Evolutionary conservation across 305 asterid species (phyloP).

Genomic region (Euphrasia arctica): DNA sequence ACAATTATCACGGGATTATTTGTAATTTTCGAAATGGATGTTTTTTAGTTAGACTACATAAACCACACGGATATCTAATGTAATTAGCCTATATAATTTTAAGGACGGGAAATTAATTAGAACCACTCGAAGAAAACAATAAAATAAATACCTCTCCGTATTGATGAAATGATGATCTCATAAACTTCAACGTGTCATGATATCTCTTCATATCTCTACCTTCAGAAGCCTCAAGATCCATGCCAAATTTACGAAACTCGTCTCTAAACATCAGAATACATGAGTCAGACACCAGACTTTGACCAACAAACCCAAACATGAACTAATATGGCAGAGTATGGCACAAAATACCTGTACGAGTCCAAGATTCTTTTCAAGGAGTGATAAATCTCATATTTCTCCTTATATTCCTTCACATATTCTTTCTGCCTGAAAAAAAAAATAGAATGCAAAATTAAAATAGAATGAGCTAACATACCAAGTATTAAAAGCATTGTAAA

Average conservation of each 20-base stretch:
- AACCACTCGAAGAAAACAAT: slow-evolving; percentile 11
- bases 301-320: slow-evolving; percentile 21
- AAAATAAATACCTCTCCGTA: slow-evolving; percentile 68
- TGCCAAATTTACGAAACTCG: slow-evolving; percentile 63
- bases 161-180: slow-evolving; percentile 65
- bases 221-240: slow-evolving; percentile 66
- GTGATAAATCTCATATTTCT: slow-evolving; percentile 67
- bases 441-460: not conserved
- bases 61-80: not conserved
- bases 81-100: not conserved
- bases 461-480: slow-evolving; percentile 20
- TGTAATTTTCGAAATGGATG: not conserved
- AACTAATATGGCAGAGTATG: slow-evolving; percentile 20
- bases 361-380: slow-evolving; percentile 70
- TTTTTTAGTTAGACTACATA: not conserved
- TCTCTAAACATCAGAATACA: slow-evolving; percentile 39
- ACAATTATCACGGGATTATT: not conserved
- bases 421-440: slow-evolving; percentile 62
- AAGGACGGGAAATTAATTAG: slow-evolving; percentile 9
- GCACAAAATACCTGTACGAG: slow-evolving; percentile 64
- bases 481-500: slow-evolving; percentile 14
- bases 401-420: slow-evolving; percentile 87
- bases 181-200: slow-evolving; percentile 54
- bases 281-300: slow-evolving; percentile 28
- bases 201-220: slow-evolving; percentile 66